phyloP scores from a whole-genome alignment of 148 eudicot genomes.

The Fagopyrum homotropicum region DNA sequence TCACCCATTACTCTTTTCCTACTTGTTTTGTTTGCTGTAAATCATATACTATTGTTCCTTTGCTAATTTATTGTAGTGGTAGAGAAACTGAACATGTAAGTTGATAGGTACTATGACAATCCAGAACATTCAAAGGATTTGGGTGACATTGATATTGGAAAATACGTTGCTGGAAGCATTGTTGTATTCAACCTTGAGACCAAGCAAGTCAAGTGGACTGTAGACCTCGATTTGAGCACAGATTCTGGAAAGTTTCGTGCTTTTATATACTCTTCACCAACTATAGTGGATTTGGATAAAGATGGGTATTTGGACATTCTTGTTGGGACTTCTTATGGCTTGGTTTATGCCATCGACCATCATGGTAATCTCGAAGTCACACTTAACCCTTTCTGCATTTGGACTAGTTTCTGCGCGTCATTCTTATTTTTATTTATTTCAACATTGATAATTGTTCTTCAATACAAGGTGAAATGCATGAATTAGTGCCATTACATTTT shows the following conservation, averaged over 20 bases:
- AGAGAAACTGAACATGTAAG: constrained; percentile 19
- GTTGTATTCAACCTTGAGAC: constrained; percentile 97
- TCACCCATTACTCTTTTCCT: not conserved
- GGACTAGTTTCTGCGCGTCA: not conserved
- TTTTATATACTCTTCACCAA: constrained; percentile 80
- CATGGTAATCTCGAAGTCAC: constrained; percentile 44
- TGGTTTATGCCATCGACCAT: constrained; percentile 89
- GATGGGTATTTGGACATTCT: constrained; percentile 96
- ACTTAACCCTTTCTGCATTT: not conserved
- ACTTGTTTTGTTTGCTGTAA: not conserved
- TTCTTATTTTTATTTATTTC: not conserved
- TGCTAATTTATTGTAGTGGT: constrained; percentile 11
- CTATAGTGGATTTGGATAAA: constrained; percentile 87
- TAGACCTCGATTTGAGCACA: constrained; percentile 69
- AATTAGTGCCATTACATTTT: not conserved
- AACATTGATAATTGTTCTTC: not conserved
- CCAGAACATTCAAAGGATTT: constrained; percentile 89
- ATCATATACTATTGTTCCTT: not conserved
- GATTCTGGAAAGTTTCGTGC: constrained; percentile 83
- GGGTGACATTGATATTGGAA: constrained; percentile 85
- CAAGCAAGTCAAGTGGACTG: constrained; percentile 91
- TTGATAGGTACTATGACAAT: constrained; percentile 92
- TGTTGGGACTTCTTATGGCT: constrained; percentile 91
- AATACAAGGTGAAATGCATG: not conserved
- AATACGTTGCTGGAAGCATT: constrained; percentile 90